A percentile compares a stretch with the other conserved stretches of the same genome.
Conservation (phyloP, 345 rosid genomes). For the Pugionium dolabratum region DNA sequence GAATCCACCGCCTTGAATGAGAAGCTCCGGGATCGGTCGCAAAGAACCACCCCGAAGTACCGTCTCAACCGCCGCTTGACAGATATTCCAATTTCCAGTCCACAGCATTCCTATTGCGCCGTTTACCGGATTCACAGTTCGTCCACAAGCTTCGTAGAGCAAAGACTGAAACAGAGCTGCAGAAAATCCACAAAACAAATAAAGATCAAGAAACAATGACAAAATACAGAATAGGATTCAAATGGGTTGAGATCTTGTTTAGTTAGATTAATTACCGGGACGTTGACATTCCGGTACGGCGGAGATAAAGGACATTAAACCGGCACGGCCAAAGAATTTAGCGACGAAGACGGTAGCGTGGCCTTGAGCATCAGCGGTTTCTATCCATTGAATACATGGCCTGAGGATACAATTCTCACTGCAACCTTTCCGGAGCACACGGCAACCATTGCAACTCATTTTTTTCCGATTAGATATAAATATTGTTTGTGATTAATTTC, state of each 20-base stretch:
- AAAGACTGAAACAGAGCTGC: slow-evolving; percentile 87
- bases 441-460: slow-evolving; percentile 99
- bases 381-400: slow-evolving; percentile 92
- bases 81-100: slow-evolving; percentile 88
- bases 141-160: slow-evolving; percentile 88
- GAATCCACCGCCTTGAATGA: slow-evolving; percentile 38
- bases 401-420: slow-evolving; percentile 87
- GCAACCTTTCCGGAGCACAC: slow-evolving; percentile 96
- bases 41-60: slow-evolving; percentile 79
- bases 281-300: slow-evolving; percentile 89
- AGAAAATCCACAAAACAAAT: not conserved
- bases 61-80: slow-evolving; percentile 90
- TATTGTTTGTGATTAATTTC: too few relatives aligned
- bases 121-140: slow-evolving; percentile 93
- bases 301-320: slow-evolving; percentile 94
- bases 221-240: not conserved
- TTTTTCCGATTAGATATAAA: not conserved
- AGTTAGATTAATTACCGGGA: slow-evolving; percentile 52
- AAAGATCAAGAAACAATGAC: slow-evolving; percentile 7
- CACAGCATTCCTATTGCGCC: slow-evolving; percentile 93
- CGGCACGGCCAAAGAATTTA: slow-evolving; percentile 97
- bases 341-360: slow-evolving; percentile 98
- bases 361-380: slow-evolving; percentile 86
- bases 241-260: slow-evolving; percentile 14
- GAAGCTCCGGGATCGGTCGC: slow-evolving; percentile 63